Evolutionary conservation across 257 asterid species (phyloP).

Genomic region (Ehretia macrophylla): DNA sequence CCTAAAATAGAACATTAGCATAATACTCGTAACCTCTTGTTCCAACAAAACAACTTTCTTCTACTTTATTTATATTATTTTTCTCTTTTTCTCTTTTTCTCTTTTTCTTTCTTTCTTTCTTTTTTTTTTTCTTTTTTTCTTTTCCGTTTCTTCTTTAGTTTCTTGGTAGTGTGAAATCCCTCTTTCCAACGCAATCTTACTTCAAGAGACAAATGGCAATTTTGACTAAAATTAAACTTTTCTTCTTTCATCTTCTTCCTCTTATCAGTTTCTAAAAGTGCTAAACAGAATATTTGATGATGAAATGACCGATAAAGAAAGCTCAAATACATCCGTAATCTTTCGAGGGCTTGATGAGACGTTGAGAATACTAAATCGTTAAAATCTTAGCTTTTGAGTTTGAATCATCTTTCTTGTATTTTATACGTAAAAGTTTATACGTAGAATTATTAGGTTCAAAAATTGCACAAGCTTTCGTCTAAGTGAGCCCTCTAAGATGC

Average conservation of each 20-base stretch:
- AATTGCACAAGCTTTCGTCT: too few species aligned
- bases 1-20: conserved; percentile 52
- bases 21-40: conserved; percentile 4
- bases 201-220: conserved; percentile 26
- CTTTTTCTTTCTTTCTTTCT: not conserved
- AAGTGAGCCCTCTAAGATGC: too few species aligned
- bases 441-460: too few species aligned
- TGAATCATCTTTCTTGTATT: too few species aligned
- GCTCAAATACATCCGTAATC: not conserved
- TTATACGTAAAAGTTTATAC: too few species aligned
- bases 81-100: not conserved
- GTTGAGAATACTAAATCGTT: too few species aligned
- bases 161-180: conserved; percentile 2
- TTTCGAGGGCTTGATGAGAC: too few species aligned
- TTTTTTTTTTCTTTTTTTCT: not conserved
- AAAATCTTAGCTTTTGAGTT: too few species aligned
- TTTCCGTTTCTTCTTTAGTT: not conserved
- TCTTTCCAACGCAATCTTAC: conserved; percentile 37
- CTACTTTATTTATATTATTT: not conserved
- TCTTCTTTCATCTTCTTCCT: conserved; percentile 1
- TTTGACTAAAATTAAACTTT: conserved; percentile 6
- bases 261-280: conserved; percentile 6
- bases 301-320: too few species aligned
- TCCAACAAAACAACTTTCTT: not conserved
- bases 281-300: not conserved